Evolutionary conservation across 768 basidiomycete species (phyloP).

Genomic region (Tulasnella sp.): DNA sequence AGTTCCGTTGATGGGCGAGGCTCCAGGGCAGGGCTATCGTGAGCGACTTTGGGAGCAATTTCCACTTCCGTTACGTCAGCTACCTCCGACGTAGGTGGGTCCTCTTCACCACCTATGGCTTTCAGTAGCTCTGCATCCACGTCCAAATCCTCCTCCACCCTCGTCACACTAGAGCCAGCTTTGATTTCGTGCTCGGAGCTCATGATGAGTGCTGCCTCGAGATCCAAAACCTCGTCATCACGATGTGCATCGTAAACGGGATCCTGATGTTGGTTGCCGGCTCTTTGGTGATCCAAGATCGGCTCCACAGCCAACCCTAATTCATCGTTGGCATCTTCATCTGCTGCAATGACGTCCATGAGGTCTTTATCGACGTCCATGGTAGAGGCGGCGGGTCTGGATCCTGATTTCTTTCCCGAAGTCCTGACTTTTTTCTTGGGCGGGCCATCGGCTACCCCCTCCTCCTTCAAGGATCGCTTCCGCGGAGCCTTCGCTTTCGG

Average conservation of each 20-base stretch:
- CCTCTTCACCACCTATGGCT: conserved; percentile 30
- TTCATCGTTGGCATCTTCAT: conserved; percentile 19
- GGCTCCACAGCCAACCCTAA: conserved; percentile 10
- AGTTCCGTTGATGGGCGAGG: not conserved
- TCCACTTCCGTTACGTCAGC: not conserved
- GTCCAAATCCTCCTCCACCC: conserved; percentile 40
- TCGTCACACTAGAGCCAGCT: conserved; percentile 46
- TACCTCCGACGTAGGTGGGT: not conserved
- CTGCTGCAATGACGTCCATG: conserved; percentile 28
- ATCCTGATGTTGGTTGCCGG: not conserved
- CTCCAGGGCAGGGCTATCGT: not conserved
- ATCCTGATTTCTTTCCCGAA: conserved; percentile 19
- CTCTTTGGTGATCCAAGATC: not conserved
- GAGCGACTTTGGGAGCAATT: not conserved
- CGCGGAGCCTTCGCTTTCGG: not conserved
- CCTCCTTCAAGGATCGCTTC: conserved; percentile 13
- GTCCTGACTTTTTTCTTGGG: conserved; percentile 29
- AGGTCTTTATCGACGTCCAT: conserved; percentile 27
- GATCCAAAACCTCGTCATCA: conserved; percentile 33
- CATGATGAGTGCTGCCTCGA: conserved; percentile 34
- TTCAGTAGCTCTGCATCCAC: conserved; percentile 26
- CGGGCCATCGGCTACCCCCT: conserved; percentile 22
- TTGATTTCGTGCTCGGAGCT: conserved; percentile 23
- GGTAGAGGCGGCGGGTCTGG: not conserved
- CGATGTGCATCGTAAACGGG: conserved; percentile 44